A percentile compares a stretch with the other conserved stretches of the same genome.
phyloP scores from a whole-genome alignment of 116 monocot genomes.

The Thalassia testudinum region DNA sequence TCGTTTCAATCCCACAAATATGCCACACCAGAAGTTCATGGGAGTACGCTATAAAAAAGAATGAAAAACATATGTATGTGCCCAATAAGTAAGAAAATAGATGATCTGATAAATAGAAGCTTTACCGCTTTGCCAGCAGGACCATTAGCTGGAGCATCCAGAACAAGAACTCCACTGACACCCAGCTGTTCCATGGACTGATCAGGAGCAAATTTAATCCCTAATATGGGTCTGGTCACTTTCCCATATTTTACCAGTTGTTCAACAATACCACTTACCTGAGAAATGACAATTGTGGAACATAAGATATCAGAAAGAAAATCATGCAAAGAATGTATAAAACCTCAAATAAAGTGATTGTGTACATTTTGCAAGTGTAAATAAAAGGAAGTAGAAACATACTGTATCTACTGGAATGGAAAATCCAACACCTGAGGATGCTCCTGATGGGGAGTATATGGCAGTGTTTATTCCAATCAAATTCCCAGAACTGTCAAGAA shows the following conservation, averaged over 20 bases:
- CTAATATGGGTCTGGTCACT: slow-evolving; percentile 92
- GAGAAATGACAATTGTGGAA: slow-evolving; percentile 6
- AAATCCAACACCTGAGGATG: slow-evolving; percentile 98
- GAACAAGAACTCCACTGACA: slow-evolving; percentile 87
- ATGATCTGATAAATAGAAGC: too few relatives aligned
- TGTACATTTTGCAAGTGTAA: neutral
- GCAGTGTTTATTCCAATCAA: slow-evolving; percentile 98
- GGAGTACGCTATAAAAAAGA: too few relatives aligned
- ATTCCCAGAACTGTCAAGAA: slow-evolving; percentile 90
- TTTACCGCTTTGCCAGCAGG: slow-evolving; percentile 96
- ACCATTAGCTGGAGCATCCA: slow-evolving; percentile 92
- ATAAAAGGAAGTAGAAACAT: slow-evolving; percentile 3
- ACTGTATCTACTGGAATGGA: slow-evolving; percentile 97
- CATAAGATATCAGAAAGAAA: too few relatives aligned
- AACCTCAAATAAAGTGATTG: too few relatives aligned
- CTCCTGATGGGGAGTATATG: slow-evolving; percentile 96
- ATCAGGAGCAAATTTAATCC: slow-evolving; percentile 98
- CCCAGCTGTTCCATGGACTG: slow-evolving; percentile 98
- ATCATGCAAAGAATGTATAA: too few relatives aligned
- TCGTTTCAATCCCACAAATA: too few relatives aligned
- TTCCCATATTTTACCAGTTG: slow-evolving; percentile 94
- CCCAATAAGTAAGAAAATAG: too few relatives aligned
- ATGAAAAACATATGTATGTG: too few relatives aligned
- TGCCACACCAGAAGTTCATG: too few relatives aligned
- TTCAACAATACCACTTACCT: slow-evolving; percentile 92